Evolutionary conservation across 345 rosid species (phyloP).

Genomic region (Corymbia maculata): DNA sequence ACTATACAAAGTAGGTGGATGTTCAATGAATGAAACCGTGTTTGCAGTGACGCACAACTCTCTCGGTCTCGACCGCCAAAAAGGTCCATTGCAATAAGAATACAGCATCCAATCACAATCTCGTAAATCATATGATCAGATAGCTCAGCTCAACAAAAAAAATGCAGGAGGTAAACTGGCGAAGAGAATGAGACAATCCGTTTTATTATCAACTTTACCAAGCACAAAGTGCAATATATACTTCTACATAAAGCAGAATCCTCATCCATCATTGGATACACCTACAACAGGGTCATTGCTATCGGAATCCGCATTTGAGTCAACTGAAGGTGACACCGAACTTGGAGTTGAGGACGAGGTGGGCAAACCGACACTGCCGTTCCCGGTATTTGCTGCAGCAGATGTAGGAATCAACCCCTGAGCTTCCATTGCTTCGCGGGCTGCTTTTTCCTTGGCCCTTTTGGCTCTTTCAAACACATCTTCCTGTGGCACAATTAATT

Average conservation of each 20-base stretch:
- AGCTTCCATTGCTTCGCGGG: slow-evolving; percentile 54
- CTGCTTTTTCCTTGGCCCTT: slow-evolving; percentile 74
- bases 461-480: slow-evolving; percentile 80
- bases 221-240: background rate
- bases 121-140: background rate
- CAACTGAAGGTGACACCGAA: background rate
- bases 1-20: background rate
- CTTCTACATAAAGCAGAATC: background rate
- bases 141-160: background rate
- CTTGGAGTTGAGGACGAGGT: slow-evolving; percentile 1
- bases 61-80: background rate
- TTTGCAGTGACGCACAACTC: background rate
- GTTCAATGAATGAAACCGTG: background rate
- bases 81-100: background rate
- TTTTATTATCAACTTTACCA: background rate
- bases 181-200: background rate
- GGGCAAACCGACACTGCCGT: slow-evolving; percentile 1
- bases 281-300: background rate
- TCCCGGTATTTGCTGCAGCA: background rate
- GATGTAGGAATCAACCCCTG: slow-evolving; percentile 38
- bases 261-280: background rate
- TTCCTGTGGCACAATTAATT: slow-evolving; percentile 25
- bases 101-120: background rate
- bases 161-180: background rate
- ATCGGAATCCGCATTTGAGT: background rate